A percentile compares a stretch with the other conserved stretches of the same genome.
These are phyloP conservation scores for Zelopaecilomyces penicillatus DNA, from an alignment of 2,329 filamentous ascomycete species.

Conservation along the genomic window DNA sequence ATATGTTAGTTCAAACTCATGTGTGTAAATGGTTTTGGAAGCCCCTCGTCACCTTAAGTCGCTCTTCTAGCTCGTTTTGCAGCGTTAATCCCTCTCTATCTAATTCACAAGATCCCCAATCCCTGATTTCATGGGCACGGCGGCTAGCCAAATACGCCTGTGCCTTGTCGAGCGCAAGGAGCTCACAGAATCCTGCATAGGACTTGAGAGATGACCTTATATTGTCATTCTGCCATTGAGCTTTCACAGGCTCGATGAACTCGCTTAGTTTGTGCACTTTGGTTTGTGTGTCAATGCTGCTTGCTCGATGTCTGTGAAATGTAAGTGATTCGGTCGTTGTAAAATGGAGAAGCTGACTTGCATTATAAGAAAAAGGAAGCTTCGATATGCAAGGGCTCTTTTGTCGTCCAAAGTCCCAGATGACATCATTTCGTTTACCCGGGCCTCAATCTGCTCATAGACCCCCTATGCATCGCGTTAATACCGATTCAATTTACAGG, in stretches of 20 bases:
- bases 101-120: constrained; percentile 73
- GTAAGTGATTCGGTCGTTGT: constrained; percentile 2
- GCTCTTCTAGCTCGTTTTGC: constrained; percentile 69
- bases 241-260: constrained; percentile 76
- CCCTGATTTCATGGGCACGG: constrained; percentile 64
- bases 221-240: constrained; percentile 66
- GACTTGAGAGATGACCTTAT: constrained; percentile 62
- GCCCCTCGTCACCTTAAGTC: constrained; percentile 49
- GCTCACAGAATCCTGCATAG: constrained; percentile 69
- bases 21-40: not conserved
- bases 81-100: constrained; percentile 72
- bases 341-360: constrained; percentile 27
- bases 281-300: constrained; percentile 59
- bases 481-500: not conserved
- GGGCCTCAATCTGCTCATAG: constrained; percentile 77
- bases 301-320: constrained; percentile 62
- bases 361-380: constrained; percentile 90
- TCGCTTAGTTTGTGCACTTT: constrained; percentile 64
- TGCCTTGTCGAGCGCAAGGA: constrained; percentile 72
- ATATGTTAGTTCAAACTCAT: constrained; percentile 7
- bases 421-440: constrained; percentile 71
- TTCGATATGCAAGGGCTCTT: constrained; percentile 75
- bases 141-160: constrained; percentile 68
- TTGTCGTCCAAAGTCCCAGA: constrained; percentile 71
- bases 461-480: constrained; percentile 49